Evolutionary conservation across 805 yeast genomes (phyloP).

Genomic region (Kazachstania viticola): DNA sequence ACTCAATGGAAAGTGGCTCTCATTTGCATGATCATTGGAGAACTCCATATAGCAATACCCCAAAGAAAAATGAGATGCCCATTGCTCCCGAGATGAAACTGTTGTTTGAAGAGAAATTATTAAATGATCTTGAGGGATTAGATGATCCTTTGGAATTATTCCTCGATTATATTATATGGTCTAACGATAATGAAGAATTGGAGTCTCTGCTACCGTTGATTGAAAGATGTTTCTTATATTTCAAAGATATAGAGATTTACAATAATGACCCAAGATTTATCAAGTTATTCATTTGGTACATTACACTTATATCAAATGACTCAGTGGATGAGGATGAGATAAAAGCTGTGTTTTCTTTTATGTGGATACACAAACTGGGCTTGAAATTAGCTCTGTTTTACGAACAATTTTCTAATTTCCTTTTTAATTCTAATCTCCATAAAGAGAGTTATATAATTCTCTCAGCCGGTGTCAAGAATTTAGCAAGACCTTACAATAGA

Average conservation of each 20-base stretch:
- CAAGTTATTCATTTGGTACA: slow-evolving; percentile 72
- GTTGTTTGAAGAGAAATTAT: slow-evolving; percentile 35
- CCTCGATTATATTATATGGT: slow-evolving; percentile 70
- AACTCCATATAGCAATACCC: too few relatives aligned
- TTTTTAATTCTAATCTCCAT: slow-evolving; percentile 8
- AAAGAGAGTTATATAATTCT: slow-evolving; percentile 12
- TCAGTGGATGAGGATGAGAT: slow-evolving; percentile 48
- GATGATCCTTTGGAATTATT: slow-evolving; percentile 80
- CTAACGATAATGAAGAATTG: slow-evolving; percentile 40
- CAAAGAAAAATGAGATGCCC: too few relatives aligned
- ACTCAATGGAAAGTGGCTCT: too few relatives aligned
- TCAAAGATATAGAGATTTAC: slow-evolving; percentile 37
- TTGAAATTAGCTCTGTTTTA: slow-evolving; percentile 53
- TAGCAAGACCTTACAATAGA: slow-evolving; percentile 56
- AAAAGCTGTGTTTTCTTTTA: slow-evolving; percentile 54
- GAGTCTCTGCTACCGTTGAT: slow-evolving; percentile 34
- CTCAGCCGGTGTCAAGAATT: slow-evolving; percentile 29
- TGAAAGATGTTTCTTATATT: slow-evolving; percentile 56
- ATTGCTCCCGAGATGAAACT: slow-evolving; percentile 1
- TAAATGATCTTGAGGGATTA: slow-evolving; percentile 38
- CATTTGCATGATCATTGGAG: too few relatives aligned
- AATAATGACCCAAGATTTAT: slow-evolving; percentile 76
- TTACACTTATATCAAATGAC: slow-evolving; percentile 41
- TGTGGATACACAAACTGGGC: slow-evolving; percentile 67
- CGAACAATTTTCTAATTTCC: slow-evolving; percentile 58